phyloP scores from a whole-genome alignment of 176 grass and related monocot species.

The Stipa capillata region DNA sequence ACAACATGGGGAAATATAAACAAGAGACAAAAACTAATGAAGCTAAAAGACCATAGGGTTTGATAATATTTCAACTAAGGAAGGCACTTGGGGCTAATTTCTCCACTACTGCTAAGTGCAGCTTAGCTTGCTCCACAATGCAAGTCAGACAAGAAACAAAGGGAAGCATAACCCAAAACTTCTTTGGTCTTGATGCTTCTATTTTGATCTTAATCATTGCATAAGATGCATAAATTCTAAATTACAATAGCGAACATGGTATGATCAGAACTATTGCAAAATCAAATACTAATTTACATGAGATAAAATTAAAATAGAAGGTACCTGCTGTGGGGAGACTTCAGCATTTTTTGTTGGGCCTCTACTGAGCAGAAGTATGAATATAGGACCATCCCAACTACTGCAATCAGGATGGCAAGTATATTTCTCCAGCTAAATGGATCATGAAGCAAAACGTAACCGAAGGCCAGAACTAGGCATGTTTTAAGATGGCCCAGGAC shows the following conservation, averaged over 20 bases:
- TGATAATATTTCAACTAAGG: neutral
- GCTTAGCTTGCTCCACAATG: neutral
- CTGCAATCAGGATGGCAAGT: slow-evolving; percentile 74
- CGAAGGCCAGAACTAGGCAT: slow-evolving; percentile 79
- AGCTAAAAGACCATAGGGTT: neutral
- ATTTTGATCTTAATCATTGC: neutral
- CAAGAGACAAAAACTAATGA: neutral
- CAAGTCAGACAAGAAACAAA: neutral
- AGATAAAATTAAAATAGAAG: neutral
- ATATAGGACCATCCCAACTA: slow-evolving; percentile 80
- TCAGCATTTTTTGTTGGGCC: slow-evolving; percentile 44
- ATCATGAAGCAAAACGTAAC: slow-evolving; percentile 82
- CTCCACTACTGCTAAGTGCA: neutral
- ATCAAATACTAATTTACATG: neutral
- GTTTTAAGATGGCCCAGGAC: slow-evolving; percentile 94
- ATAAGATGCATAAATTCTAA: neutral
- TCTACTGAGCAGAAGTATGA: slow-evolving; percentile 70
- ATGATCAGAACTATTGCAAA: neutral
- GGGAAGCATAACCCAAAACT: neutral
- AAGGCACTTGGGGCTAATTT: neutral
- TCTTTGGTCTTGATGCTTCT: neutral
- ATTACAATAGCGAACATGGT: neutral
- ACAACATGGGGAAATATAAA: neutral
- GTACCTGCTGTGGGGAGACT: slow-evolving; percentile 53
- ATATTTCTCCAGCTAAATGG: slow-evolving; percentile 96